Conservation (phyloP, 2,329 filamentous ascomycete species). For the Sporothrix globosa region DNA sequence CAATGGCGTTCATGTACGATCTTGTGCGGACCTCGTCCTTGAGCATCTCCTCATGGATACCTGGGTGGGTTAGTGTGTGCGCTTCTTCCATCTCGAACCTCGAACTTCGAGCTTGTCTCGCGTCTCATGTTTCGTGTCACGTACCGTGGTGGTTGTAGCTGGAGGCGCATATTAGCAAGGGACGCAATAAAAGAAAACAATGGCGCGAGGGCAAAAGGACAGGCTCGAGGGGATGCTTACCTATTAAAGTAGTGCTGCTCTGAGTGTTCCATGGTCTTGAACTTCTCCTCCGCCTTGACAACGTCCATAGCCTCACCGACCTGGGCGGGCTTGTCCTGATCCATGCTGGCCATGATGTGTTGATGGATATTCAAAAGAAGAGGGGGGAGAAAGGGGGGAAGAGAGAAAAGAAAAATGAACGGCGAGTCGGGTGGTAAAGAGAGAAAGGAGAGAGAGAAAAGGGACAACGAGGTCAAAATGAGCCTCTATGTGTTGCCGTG, state of each 20-base stretch:
- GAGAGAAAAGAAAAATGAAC: not conserved
- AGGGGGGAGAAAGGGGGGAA: slow-evolving; percentile 20
- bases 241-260: slow-evolving; percentile 99
- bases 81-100: not conserved
- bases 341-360: slow-evolving; percentile 15
- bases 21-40: slow-evolving; percentile 98
- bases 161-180: slow-evolving; percentile 37
- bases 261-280: slow-evolving; percentile 81
- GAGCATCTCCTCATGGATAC: slow-evolving; percentile 98
- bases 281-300: slow-evolving; percentile 62
- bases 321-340: slow-evolving; percentile 19
- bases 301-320: slow-evolving; percentile 57
- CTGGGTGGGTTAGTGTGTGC: slow-evolving; percentile 48
- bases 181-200: not conserved
- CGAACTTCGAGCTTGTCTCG: slow-evolving; percentile 9
- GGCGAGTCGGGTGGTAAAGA: not conserved
- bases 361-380: not conserved
- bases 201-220: not conserved
- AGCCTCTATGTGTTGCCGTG: slow-evolving; percentile 1
- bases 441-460: not conserved
- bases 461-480: slow-evolving; percentile 6
- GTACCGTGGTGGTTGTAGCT: slow-evolving; percentile 98
- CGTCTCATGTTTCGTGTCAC: slow-evolving; percentile 36
- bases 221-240: slow-evolving; percentile 51
- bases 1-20: slow-evolving; percentile 96